Base-by-base conservation (phyloP, 2,329 filamentous ascomycete genomes). In the Exophiala alcalophila region DNA sequence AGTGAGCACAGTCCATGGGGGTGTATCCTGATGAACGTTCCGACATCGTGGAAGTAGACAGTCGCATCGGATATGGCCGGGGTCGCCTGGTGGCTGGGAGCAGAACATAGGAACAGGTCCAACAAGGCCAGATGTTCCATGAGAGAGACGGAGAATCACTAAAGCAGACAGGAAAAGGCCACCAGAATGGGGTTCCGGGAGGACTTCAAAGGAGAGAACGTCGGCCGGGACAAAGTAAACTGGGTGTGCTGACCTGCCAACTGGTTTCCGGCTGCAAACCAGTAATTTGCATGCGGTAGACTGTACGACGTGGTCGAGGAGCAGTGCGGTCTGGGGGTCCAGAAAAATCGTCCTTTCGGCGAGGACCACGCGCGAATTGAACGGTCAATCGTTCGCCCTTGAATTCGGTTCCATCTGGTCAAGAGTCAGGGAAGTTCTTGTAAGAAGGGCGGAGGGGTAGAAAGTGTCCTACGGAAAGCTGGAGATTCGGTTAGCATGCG, bases 381-480 rank as follows among this genome's bases (percentile, higher is more conserved):
- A 98, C 92, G 47, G 94, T 96, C 58, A 98, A 78, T 62, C 92
- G 88, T 69, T 95, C 88, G 68, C 90, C 91, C 83, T 96, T 96
- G 68, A 98, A 95, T 60, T 94, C 88, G 64, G 88, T 90, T 69
- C 92, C 92, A 78, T 98, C 91, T 94, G 62, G 57, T 41, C 10
- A 56, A 56, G 53, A 58, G 58, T 64, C 61, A 65, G 60, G 48
- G 12, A 34, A 24, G 27, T 11, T 19, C 25, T 10, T 9, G 29
- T 24, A 10, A n/a, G 14, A 24, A 33, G 24, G 21, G 5, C 18
- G 12, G 27, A 27, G 23, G 11, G 29, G 49, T 18, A 36, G 29
- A 19, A 5, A 15, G 23, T 14, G 23, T 39, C 24, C 27, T 52
- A 53, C 52, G 52, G 45, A 44, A 52, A 34, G 48, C 55, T 43